Conservation (phyloP, 495 filamentous ascomycete species). For the Penicilliopsis zonata region DNA sequence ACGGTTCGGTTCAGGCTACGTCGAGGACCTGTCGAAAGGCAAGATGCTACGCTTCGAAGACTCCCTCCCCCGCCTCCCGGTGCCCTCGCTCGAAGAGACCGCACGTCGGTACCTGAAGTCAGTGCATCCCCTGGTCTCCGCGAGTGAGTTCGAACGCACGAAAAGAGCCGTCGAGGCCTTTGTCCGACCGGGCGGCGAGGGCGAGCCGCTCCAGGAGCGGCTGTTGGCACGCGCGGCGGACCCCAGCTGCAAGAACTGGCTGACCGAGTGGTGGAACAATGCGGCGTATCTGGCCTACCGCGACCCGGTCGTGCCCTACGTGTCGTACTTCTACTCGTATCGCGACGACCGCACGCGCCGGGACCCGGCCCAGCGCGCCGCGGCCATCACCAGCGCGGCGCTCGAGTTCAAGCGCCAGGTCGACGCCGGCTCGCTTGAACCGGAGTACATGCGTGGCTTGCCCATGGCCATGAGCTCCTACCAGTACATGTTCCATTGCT, state of each 20-base stretch:
- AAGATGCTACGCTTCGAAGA: slow-evolving; percentile 94
- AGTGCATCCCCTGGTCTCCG: slow-evolving; percentile 67
- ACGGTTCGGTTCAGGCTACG: slow-evolving; percentile 48
- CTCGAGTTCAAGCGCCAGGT: slow-evolving; percentile 93
- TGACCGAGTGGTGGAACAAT: slow-evolving; percentile 96
- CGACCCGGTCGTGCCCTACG: slow-evolving; percentile 94
- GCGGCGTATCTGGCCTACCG: slow-evolving; percentile 84
- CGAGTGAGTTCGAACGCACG: slow-evolving; percentile 61
- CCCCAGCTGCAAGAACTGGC: slow-evolving; percentile 83
- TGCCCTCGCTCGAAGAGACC: slow-evolving; percentile 91
- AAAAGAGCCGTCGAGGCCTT: slow-evolving; percentile 76
- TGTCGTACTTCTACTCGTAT: slow-evolving; percentile 99
- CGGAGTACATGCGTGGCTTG: slow-evolving; percentile 93
- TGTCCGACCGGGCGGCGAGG: slow-evolving; percentile 66
- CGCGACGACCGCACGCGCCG: slow-evolving; percentile 81
- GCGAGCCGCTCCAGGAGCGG: slow-evolving; percentile 79
- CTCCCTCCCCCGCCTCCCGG: slow-evolving; percentile 80
- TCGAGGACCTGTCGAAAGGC: slow-evolving; percentile 82
- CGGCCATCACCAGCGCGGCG: slow-evolving; percentile 71
- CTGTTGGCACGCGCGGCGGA: slow-evolving; percentile 71
- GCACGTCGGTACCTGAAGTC: slow-evolving; percentile 84
- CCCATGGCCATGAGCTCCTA: slow-evolving; percentile 97
- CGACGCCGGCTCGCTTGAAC: slow-evolving; percentile 72
- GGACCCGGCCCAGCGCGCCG: slow-evolving; percentile 84
- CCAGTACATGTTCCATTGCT: slow-evolving; percentile 97